Conservation (phyloP, 2,329 filamentous ascomycete species). For the Dothiorella sarmentorum region DNA sequence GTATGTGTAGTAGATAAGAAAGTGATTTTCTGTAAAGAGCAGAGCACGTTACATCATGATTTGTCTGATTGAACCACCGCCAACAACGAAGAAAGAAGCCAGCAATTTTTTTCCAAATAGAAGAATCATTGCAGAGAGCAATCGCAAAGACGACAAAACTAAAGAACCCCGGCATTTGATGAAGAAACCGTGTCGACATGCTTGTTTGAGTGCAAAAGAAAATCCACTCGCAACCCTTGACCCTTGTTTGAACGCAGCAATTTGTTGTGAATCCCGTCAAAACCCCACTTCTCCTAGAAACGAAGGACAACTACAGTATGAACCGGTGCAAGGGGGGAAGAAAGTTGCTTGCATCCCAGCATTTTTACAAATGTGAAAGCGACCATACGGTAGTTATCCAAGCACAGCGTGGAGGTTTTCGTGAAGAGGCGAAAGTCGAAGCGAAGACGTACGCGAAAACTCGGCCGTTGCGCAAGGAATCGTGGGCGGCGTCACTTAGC, state of each 20-base stretch:
- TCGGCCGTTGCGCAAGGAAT: slow-evolving; percentile 17
- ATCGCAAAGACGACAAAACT: slow-evolving; percentile 15
- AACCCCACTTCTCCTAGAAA: slow-evolving; percentile 17
- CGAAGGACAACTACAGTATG: slow-evolving; percentile 19
- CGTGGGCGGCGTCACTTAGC: slow-evolving; percentile 37
- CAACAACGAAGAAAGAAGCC: slow-evolving; percentile 16
- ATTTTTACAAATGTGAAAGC: slow-evolving; percentile 19
- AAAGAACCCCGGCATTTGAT: slow-evolving; percentile 17
- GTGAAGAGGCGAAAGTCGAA: slow-evolving; percentile 16
- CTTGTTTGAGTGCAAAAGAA: slow-evolving; percentile 16
- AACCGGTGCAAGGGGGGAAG: slow-evolving; percentile 18
- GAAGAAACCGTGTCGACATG: slow-evolving; percentile 18
- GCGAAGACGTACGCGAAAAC: slow-evolving; percentile 16
- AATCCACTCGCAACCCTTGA: slow-evolving; percentile 16
- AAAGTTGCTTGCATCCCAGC: slow-evolving; percentile 18
- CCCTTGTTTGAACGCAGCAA: slow-evolving; percentile 18
- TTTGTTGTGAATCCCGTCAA: slow-evolving; percentile 18
- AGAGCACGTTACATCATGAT: slow-evolving; percentile 19
- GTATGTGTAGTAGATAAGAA: slow-evolving; percentile 18
- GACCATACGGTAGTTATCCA: slow-evolving; percentile 19
- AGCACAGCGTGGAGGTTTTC: slow-evolving; percentile 16
- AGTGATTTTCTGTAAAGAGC: slow-evolving; percentile 17
- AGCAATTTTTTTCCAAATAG: slow-evolving; percentile 17
- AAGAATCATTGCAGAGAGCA: slow-evolving; percentile 17
- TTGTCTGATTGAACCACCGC: slow-evolving; percentile 16